Evolutionary conservation across 306 rosid species (phyloP), one percentile per base, ranked within the genome.

Genomic region (Comarum palustre): DNA sequence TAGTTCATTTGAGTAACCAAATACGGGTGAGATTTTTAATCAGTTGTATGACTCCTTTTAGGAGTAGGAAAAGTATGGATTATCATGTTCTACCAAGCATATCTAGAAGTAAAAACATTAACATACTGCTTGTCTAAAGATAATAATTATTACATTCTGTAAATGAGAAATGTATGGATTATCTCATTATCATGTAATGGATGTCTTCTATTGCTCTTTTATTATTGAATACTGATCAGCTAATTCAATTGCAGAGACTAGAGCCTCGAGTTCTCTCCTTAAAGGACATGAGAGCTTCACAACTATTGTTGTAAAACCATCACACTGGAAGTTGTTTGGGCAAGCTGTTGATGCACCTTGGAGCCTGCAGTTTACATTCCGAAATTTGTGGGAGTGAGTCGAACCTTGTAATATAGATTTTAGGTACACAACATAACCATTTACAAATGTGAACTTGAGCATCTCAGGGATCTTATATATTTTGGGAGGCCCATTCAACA

Each of bases 331-430:
- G 50, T 22, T 41, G 29, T 65, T n/a, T 41, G 5, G 61, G 36
- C 64, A 51, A 52, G 50, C 63, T 6, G 10, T 31, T 15, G 60
- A 72, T 25, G n/a, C 1, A 9, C 11, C 25, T 24, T 4, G 75
- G 32, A 38, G 39, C 36, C 51, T 22, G 39, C 75, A 24, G 27
- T 55, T 20, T 12, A 34, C 55, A 25, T 66, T 43, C 71, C 13
- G 14, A 25, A 43, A 13, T 13, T 50, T 19, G 32, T n/a, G 25
- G 73, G 20, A 17, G 22, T n/a, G 15, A 51, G 59, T 52, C n/a
- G 1, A 17, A 70, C 74, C 48, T 52, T 70, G 74, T 70, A 71
- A 55, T 39, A 57, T 55, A 41, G 75, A 39, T 39, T 55, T 71
- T 61, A 55, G 54, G 39, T 55, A 52, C 22, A 13, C 74, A 41